A percentile compares a stretch with the other conserved stretches of the same genome.
Conservation (phyloP, 305 asterid genomes). For the Solanum hybrid region DNA sequence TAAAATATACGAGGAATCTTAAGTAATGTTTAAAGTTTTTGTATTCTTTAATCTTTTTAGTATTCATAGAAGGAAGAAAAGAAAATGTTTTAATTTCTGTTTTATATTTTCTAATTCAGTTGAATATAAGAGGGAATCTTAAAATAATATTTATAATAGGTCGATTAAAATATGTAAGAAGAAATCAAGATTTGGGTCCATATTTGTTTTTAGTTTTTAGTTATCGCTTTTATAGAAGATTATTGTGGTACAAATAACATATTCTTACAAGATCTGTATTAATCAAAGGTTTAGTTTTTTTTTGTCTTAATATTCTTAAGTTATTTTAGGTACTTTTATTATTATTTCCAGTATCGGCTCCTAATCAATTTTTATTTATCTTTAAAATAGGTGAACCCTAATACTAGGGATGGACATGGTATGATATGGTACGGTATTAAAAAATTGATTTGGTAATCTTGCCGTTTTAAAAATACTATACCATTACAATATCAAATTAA, state of each 20-base stretch:
- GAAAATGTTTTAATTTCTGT: too few relatives aligned
- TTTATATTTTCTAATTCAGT: neutral
- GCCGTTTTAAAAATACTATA: neutral
- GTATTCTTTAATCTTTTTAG: too few relatives aligned
- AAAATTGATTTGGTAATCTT: neutral
- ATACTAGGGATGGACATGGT: neutral
- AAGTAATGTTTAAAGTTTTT: too few relatives aligned
- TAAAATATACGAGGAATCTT: too few relatives aligned
- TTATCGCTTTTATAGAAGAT: neutral
- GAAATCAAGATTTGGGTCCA: neutral
- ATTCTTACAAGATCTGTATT: neutral
- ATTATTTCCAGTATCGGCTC: neutral
- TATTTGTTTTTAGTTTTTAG: neutral
- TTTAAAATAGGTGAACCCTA: neutral
- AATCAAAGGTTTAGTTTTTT: too few relatives aligned
- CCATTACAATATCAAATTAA: neutral
- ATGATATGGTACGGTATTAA: neutral
- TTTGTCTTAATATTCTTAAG: neutral
- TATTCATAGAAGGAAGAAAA: neutral
- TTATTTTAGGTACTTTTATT: too few relatives aligned
- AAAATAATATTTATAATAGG: neutral
- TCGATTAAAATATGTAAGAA: neutral
- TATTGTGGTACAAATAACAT: neutral
- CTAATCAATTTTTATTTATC: neutral
- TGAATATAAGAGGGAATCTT: neutral